phyloP scores from a whole-genome alignment of 345 rosid species.

The Syzygium grande region DNA sequence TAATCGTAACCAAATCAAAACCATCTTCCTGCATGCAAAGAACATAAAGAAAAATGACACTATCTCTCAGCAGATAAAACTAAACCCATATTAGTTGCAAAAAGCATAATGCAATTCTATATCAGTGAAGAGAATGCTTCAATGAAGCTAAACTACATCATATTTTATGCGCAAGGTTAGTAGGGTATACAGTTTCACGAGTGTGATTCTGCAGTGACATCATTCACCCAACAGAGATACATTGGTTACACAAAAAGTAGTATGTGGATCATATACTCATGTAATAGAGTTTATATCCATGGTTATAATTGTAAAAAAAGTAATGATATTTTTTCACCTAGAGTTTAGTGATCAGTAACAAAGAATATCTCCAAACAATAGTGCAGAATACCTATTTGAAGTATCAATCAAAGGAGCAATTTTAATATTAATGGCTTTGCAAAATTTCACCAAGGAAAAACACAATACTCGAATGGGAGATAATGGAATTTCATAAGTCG shows the following conservation, averaged over 20 bases:
- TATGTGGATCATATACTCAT: neutral
- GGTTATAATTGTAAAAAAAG: neutral
- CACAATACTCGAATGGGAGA: neutral
- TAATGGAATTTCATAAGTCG: neutral
- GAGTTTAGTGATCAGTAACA: neutral
- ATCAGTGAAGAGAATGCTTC: neutral
- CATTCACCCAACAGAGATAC: neutral
- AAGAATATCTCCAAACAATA: neutral
- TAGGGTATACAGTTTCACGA: neutral
- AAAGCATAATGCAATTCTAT: neutral
- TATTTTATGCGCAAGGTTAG: neutral
- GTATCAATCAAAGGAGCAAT: neutral
- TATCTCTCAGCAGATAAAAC: neutral
- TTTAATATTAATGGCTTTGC: neutral
- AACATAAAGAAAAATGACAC: neutral
- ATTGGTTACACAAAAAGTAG: neutral
- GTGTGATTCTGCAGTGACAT: neutral
- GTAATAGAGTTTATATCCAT: neutral
- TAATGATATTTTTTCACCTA: neutral
- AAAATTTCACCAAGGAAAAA: neutral
- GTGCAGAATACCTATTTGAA: neutral
- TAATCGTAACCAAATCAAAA: constrained; percentile 29
- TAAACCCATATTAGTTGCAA: neutral
- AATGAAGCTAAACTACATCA: neutral
- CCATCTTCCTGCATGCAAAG: constrained; percentile 39